phyloP scores from a whole-genome alignment of 768 basidiomycete genomes.

The Russula sp. region DNA sequence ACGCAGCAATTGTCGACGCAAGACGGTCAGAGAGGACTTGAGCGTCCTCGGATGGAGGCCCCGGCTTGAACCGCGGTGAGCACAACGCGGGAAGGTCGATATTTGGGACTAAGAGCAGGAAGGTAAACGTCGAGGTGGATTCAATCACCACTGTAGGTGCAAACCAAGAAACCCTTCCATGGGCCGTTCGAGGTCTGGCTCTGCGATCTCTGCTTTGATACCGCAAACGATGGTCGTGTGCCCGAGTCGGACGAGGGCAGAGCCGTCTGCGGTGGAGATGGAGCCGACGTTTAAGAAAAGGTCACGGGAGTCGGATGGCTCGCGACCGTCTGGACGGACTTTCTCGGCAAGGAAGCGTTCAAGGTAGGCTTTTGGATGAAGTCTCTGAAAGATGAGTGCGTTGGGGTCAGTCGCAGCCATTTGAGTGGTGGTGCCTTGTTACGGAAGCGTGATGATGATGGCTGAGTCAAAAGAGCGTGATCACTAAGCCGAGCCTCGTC shows the following conservation, averaged over 20 bases:
- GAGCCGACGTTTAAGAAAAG: constrained; percentile 79
- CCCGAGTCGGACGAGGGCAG: constrained; percentile 84
- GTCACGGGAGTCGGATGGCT: constrained; percentile 61
- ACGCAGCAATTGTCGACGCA: constrained; percentile 61
- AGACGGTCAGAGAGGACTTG: constrained; percentile 83
- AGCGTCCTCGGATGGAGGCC: constrained; percentile 91
- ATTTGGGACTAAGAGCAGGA: constrained; percentile 59
- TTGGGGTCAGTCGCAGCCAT: constrained; percentile 15
- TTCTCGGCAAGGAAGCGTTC: constrained; percentile 75
- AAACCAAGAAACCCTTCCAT: constrained; percentile 77
- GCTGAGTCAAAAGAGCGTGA: neutral
- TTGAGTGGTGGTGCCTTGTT: no score
- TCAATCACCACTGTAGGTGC: constrained; percentile 21
- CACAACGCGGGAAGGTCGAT: constrained; percentile 91
- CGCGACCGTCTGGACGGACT: constrained; percentile 77
- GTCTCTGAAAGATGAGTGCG: constrained; percentile 63
- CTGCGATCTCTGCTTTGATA: constrained; percentile 90
- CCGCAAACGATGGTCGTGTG: constrained; percentile 95
- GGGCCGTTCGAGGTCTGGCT: constrained; percentile 74
- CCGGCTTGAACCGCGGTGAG: constrained; percentile 90
- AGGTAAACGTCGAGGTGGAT: constrained; percentile 26
- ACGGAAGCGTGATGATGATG: no score
- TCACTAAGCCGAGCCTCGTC: neutral
- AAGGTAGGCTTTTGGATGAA: constrained; percentile 85
- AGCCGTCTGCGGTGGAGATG: constrained; percentile 90